A percentile compares a stretch with the other conserved stretches of the same genome.
Conservation (phyloP, 306 rosid genomes). For the Fragaria nilgerrensis region DNA sequence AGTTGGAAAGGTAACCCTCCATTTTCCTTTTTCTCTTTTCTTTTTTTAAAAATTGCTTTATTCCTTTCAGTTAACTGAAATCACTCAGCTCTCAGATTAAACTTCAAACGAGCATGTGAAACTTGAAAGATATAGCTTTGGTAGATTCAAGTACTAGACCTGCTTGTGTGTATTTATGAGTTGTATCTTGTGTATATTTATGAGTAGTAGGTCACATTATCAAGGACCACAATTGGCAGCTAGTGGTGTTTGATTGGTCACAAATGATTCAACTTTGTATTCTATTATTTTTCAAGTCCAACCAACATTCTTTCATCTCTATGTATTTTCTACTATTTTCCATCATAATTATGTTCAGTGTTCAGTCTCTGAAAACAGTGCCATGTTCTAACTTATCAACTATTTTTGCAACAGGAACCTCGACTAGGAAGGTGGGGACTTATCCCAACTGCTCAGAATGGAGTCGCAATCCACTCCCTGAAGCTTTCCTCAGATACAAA, state of each 20-base stretch:
- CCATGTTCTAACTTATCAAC: conserved; percentile 4
- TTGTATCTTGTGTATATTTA: background rate
- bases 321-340: background rate
- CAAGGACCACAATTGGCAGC: background rate
- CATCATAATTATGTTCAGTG: background rate
- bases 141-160: background rate
- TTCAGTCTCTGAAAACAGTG: background rate
- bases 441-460: conserved; percentile 56
- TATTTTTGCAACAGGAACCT: conserved; percentile 64
- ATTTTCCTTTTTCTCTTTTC: background rate
- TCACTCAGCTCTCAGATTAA: background rate
- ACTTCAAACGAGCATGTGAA: background rate
- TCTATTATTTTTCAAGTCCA: background rate
- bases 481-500: conserved; percentile 46
- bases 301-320: background rate
- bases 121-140: background rate
- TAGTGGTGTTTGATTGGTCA: background rate
- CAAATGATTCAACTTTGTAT: background rate
- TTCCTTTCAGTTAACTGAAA: background rate
- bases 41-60: background rate
- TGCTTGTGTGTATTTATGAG: background rate
- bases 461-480: conserved; percentile 68
- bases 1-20: conserved; percentile 72
- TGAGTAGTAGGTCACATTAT: background rate
- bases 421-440: conserved; percentile 91